Percentiles rank a stretch among this genome's conserved stretches.
phyloP scores from a whole-genome alignment of 192 early-diverging fungal genomes.

The Linnemannia exigua region DNA sequence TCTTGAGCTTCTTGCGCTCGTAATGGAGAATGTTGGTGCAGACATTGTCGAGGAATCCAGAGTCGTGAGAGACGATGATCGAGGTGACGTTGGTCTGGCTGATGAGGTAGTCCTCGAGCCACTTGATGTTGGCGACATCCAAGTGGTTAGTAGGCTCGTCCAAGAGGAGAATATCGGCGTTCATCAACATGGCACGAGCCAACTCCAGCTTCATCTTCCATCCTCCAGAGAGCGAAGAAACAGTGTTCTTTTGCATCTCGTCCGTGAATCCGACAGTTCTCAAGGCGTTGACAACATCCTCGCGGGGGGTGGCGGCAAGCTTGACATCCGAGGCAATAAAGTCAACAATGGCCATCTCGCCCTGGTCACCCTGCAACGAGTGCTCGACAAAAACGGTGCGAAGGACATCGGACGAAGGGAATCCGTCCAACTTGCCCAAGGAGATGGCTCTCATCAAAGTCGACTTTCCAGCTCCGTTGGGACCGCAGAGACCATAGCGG shows the following conservation, averaged over 20 bases:
- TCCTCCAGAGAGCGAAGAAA: constrained; percentile 84
- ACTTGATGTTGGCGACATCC: constrained; percentile 75
- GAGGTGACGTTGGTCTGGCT: constrained; percentile 82
- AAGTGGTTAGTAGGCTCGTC: constrained; percentile 93
- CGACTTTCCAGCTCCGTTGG: constrained; percentile 89
- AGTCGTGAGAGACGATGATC: constrained; percentile 90
- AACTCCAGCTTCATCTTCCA: constrained; percentile 95
- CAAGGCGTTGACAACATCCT: constrained; percentile 65
- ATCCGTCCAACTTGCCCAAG: constrained; percentile 85
- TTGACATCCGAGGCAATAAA: constrained; percentile 73
- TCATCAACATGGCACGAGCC: constrained; percentile 88
- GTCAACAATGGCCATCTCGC: constrained; percentile 79
- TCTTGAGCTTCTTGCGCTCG: constrained; percentile 85
- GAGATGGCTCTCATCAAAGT: constrained; percentile 90
- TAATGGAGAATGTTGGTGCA: constrained; percentile 91
- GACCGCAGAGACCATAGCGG: constrained; percentile 86
- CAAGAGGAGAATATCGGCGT: constrained; percentile 87
- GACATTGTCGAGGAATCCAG: constrained; percentile 85
- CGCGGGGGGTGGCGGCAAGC: constrained; percentile 69
- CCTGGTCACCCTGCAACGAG: constrained; percentile 78
- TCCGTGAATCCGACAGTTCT: constrained; percentile 78
- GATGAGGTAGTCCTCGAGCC: constrained; percentile 81
- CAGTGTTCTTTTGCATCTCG: constrained; percentile 72
- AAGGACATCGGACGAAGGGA: constrained; percentile 72
- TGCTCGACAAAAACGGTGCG: constrained; percentile 88